Evolutionary conservation across 2,329 filamentous ascomycete species (phyloP).

Genomic region (Aspergillus oerlinghausenensis): DNA sequence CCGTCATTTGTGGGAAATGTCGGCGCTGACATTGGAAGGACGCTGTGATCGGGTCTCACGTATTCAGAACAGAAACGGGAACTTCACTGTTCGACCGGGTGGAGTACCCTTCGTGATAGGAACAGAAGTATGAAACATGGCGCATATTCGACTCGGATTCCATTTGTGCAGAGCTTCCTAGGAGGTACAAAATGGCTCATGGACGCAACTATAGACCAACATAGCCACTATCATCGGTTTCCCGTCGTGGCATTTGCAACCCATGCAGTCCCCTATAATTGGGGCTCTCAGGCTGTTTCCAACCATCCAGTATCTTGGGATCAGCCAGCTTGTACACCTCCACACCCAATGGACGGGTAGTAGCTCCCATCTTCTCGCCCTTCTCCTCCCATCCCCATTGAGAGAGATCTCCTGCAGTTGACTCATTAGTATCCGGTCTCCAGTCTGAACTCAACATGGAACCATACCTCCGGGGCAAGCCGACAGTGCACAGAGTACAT

Average conservation of each 20-base stretch:
- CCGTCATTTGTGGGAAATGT: no score
- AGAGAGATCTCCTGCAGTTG: conserved; percentile 59
- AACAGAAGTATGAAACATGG: no score
- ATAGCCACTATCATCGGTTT: conserved; percentile 22
- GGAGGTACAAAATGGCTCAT: no score
- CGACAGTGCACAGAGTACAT: conserved; percentile 61
- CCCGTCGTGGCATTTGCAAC: conserved; percentile 47
- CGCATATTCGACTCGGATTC: no score
- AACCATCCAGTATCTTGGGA: conserved; percentile 51
- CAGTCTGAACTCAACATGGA: background rate
- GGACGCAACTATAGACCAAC: conserved; percentile 19
- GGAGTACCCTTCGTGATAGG: no score
- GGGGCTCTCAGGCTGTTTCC: conserved; percentile 58
- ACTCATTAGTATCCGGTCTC: conserved; percentile 10
- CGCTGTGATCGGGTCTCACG: no score
- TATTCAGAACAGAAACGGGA: no score
- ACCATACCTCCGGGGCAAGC: conserved; percentile 66
- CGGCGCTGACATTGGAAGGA: no score
- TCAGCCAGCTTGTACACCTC: conserved; percentile 65
- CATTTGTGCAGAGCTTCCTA: no score
- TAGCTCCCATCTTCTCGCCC: conserved; percentile 55
- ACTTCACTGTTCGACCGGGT: no score
- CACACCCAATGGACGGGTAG: conserved; percentile 70
- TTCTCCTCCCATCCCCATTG: conserved; percentile 72
- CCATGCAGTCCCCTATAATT: conserved; percentile 65